phyloP scores from a whole-genome alignment of 768 basidiomycete species.

The Hemileccinum impolitum region DNA sequence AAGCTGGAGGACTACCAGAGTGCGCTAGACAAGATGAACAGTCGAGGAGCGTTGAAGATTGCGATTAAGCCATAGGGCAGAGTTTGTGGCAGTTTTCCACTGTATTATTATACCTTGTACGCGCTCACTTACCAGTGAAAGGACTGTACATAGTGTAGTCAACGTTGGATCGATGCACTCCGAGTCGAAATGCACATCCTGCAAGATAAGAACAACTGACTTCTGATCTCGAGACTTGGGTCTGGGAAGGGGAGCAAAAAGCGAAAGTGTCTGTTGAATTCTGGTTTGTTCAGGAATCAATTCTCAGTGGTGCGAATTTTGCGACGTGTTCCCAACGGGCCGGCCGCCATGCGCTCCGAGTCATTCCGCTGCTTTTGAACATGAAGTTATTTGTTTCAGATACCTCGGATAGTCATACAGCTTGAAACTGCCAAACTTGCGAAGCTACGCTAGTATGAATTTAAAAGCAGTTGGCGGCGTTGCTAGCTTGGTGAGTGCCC shows the following conservation, averaged over 20 bases:
- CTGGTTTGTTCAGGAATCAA: too few relatives aligned
- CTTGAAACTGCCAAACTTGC: neutral
- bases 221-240: too few relatives aligned
- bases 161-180: neutral
- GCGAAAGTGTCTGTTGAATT: too few relatives aligned
- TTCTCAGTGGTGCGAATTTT: neutral
- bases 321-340: neutral
- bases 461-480: too few relatives aligned
- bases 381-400: too few relatives aligned
- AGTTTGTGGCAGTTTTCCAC: neutral
- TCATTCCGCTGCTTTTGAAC: too few relatives aligned
- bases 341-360: neutral
- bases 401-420: too few relatives aligned
- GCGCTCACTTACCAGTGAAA: neutral
- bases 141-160: neutral
- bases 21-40: constrained; percentile 72
- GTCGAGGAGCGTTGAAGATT: constrained; percentile 58
- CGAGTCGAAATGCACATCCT: too few relatives aligned
- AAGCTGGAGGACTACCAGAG: constrained; percentile 66
- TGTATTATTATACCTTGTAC: constrained; percentile 25
- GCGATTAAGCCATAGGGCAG: constrained; percentile 49
- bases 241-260: too few relatives aligned
- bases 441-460: neutral
- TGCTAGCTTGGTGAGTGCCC: constrained; percentile 12
- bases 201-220: too few relatives aligned